Conservation (phyloP, 169 alveolate species). For the Plasmodium inui region DNA sequence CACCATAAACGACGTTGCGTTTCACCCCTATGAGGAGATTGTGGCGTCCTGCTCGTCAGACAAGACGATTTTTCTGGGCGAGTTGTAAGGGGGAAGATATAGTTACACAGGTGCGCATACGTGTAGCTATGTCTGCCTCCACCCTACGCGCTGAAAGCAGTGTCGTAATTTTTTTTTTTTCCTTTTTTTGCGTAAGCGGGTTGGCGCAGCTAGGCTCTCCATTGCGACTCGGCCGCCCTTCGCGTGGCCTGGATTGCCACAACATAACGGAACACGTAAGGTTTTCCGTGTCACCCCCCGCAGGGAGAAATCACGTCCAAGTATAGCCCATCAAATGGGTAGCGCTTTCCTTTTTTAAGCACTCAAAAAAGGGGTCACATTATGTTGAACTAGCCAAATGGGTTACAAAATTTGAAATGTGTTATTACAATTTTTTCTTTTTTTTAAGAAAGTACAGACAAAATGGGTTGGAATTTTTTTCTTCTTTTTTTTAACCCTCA, state of each 20-base stretch:
- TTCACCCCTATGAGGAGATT: slow-evolving; percentile 87
- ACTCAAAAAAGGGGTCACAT: neutral
- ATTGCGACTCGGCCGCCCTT: too few species aligned
- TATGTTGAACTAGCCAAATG: neutral
- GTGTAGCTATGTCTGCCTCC: neutral
- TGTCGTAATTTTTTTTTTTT: neutral
- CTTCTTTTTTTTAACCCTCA: neutral
- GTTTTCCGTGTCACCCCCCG: neutral
- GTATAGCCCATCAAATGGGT: neutral
- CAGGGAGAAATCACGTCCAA: neutral
- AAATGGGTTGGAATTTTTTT: neutral
- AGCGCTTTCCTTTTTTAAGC: neutral
- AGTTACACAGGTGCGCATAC: neutral
- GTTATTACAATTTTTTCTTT: neutral
- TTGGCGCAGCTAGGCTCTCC: neutral
- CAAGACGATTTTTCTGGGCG: slow-evolving; percentile 85
- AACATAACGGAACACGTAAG: neutral
- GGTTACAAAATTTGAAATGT: too few species aligned
- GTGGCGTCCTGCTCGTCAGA: slow-evolving; percentile 88
- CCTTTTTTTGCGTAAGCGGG: neutral
- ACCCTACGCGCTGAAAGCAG: neutral
- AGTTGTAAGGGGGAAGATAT: slow-evolving; percentile 39
- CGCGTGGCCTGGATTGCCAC: neutral
- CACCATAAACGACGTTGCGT: slow-evolving; percentile 87
- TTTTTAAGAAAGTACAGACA: neutral